Evolutionary conservation across 2,329 filamentous ascomycete genomes (phyloP), one percentile per base, ranked within the genome.

Genomic region (Ophiostoma ips): DNA sequence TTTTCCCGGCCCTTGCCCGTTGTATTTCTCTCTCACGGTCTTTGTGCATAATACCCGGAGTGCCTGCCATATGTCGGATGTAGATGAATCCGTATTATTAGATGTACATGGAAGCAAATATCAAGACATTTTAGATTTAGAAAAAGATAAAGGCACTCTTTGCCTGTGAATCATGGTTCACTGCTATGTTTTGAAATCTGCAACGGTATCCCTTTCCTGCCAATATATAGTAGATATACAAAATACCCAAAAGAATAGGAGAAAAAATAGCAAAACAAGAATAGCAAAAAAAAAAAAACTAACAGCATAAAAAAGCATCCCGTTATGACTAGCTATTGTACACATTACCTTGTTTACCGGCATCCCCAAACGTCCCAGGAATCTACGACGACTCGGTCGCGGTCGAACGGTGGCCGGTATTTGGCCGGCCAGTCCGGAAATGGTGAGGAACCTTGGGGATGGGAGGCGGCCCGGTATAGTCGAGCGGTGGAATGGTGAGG

Each of bases 401-500:
- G 10, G 40, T 45, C 9, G 51, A 53, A 16, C 12, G 51, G 4
- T 49, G 37, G 16, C 48, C 52, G 5, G 52, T 53, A 15, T 38
- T 49, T 3, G 52, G 52, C 36, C 52, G 52, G 33, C 49, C 51
- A 3, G n/a, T 3, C 19, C 44, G 55, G 36, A 55, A 56, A 24
- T 50, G 49, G 15, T 50, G 31, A 9, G 52, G 52, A 16, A 56
- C 50, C 34, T 28, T 43, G 9, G 53, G 56, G 16, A 55, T 45
- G 13, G 57, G 56, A 5, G 54, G 54, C 18, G 54, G 48, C 1
- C 46, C 53, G 4, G 46, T 38, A 48, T 61, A 65, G 33, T 57
- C 54, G 38, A 95, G 71, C 24, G 76, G 69, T 12, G 92, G 92
- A n/a, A 98, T 80, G 2, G 87, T 82, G 45, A 98, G 69, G 10